phyloP scores from a whole-genome alignment of 306 rosid genomes.

The Acacia acuminata region DNA sequence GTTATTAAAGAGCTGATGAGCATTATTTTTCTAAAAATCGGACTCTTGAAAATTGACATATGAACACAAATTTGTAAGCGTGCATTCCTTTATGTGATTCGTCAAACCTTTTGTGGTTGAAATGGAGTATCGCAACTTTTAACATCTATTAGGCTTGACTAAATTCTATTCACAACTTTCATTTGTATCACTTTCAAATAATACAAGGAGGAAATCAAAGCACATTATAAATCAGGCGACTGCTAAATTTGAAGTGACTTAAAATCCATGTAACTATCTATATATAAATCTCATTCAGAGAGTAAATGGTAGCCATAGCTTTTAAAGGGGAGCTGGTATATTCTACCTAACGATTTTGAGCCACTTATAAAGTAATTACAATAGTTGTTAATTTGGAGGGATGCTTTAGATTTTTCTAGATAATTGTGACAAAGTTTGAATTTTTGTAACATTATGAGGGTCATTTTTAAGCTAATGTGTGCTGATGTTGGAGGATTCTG shows the following conservation, averaged over 20 bases:
- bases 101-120: slow-evolving; percentile 8
- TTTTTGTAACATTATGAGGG: neutral
- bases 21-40: neutral
- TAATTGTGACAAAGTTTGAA: neutral
- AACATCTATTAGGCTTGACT: neutral
- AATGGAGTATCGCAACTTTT: neutral
- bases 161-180: slow-evolving; percentile 30
- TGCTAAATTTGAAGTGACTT: too few relatives aligned
- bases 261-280: neutral
- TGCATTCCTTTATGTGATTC: neutral
- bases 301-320: slow-evolving; percentile 7
- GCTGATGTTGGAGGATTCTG: neutral
- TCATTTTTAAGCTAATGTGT: neutral
- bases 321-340: neutral
- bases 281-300: neutral
- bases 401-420: neutral
- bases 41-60: neutral
- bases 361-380: neutral
- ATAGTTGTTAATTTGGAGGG: neutral
- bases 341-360: slow-evolving; percentile 19
- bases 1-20: too few relatives aligned
- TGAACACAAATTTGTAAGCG: neutral
- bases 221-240: neutral
- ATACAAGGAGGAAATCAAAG: neutral
- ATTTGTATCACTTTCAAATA: slow-evolving; percentile 15